Conservation (phyloP, 2,329 filamentous ascomycete species). For the Pseudocercospora cruenta region DNA sequence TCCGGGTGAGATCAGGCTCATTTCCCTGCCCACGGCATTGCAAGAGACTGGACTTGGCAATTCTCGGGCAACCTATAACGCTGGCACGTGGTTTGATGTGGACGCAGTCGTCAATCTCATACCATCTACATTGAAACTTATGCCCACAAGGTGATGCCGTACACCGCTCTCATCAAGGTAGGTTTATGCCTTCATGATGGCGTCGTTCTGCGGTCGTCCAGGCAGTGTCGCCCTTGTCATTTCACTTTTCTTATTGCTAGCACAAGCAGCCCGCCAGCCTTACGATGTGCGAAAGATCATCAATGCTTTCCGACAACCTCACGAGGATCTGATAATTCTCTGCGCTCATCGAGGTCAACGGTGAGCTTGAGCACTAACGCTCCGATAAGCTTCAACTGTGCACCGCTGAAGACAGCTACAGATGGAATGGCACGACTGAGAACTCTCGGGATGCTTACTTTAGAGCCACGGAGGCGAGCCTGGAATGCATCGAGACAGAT, state of each 20-base stretch:
- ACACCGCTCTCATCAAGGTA: not conserved
- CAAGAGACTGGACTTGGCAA: not conserved
- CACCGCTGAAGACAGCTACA: constrained; percentile 7
- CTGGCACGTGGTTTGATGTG: not conserved
- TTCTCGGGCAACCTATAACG: not conserved
- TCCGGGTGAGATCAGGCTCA: not conserved
- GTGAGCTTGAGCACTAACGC: not conserved
- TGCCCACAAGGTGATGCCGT: too few species aligned
- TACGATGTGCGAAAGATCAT: constrained; percentile 1
- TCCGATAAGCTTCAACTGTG: not conserved
- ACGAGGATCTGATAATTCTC: constrained; percentile 23
- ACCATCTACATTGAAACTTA: not conserved
- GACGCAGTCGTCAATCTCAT: not conserved
- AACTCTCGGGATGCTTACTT: constrained; percentile 29
- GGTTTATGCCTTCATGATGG: too few species aligned
- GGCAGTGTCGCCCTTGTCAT: too few species aligned
- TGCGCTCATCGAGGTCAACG: constrained; percentile 26
- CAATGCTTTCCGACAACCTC: constrained; percentile 23
- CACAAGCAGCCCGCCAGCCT: too few species aligned
- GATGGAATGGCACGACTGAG: constrained; percentile 30
- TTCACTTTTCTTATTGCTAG: too few species aligned
- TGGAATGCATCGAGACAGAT: too few species aligned
- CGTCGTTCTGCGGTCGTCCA: too few species aligned
- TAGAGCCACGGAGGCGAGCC: constrained; percentile 9
- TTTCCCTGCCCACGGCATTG: not conserved